Evolutionary conservation across 176 grass and related monocot genomes (phyloP), one percentile per base, ranked within the genome.

Genomic region (Ananas comosus): DNA sequence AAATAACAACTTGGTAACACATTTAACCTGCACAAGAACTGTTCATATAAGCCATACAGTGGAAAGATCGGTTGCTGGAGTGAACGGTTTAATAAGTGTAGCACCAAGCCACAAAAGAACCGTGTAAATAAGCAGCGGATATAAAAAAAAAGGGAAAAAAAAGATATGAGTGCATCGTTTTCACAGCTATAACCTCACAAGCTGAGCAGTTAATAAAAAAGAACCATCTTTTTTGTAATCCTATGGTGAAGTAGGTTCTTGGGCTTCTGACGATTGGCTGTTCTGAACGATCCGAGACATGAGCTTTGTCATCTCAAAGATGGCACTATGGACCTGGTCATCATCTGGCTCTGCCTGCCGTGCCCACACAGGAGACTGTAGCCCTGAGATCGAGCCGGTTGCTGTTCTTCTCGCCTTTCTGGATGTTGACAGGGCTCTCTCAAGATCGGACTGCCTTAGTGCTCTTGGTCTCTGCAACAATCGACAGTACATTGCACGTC

Each of bases 221-320:
- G 76, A 80, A 79, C 33, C 70, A 48, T 54, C 71, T 70, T 58
- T 71, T 14, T 19, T 71, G 67, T 83, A 76, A 86, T 47, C 64
- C 82, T 78, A 82, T 82, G 86, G 86, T 47, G 86, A 86, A 86
- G 86, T 80, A 71, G 80, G 69, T 54, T 88, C 94, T 64, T 90
- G 86, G 7, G 78, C 65, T 58, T 90, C 87, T 42, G 33, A 42
- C 42, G 78, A 83, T 85, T 97, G 86, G 81, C 84, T 86, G 80
- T 72, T 88, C 74, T 86, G 78, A 80, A 85, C 89, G 74, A 99
- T 83, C 79, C 80, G 85, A 68, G 90, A 93, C 87, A 99, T 90
- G 76, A 99, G 75, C 80, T 88, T 94, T 81, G 95, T 91, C 77
- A 99, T 85, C 95, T 93, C 95, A 70, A 84, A 86, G 51, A 99